Percentiles rank a stretch among this genome's conserved stretches.
Conservation (phyloP, 1,284 basidiomycete species). For the Phellopilus nigrolimitatus region DNA sequence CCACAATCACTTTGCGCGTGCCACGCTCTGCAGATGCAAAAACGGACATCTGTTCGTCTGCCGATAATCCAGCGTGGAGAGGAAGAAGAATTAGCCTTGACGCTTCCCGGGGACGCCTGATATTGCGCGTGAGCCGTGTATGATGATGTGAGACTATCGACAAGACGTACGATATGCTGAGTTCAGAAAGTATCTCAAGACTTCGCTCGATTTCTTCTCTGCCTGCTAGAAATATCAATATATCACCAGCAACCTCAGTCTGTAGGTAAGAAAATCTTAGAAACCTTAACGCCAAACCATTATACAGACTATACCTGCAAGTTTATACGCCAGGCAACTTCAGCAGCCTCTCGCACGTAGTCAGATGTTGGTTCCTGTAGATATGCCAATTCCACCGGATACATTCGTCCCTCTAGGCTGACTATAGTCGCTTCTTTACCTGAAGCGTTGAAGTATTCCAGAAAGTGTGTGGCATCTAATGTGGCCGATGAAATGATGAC, state of each 20-base stretch:
- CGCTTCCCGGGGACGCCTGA: conserved; percentile 62
- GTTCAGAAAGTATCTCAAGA: conserved; percentile 76
- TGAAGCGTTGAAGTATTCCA: conserved; percentile 78
- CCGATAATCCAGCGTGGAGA: conserved; percentile 84
- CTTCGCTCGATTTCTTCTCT: conserved; percentile 94
- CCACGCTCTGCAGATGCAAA: conserved; percentile 75
- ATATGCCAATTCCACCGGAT: conserved; percentile 84
- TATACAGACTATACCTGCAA: conserved; percentile 51
- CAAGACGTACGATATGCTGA: conserved; percentile 62
- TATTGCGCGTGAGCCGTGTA: neutral
- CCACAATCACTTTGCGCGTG: conserved; percentile 84
- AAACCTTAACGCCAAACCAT: conserved; percentile 3
- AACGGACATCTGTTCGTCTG: conserved; percentile 80
- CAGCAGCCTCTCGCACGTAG: conserved; percentile 80
- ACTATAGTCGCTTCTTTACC: conserved; percentile 68
- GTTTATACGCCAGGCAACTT: conserved; percentile 85
- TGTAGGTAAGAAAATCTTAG: conserved; percentile 11
- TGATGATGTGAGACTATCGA: conserved; percentile 4
- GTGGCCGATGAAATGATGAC: conserved; percentile 95
- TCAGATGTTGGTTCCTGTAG: conserved; percentile 70
- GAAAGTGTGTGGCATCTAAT: conserved; percentile 83
- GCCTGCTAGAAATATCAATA: conserved; percentile 94
- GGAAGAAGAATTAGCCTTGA: conserved; percentile 66
- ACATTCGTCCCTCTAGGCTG: conserved; percentile 90
- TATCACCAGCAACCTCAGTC: conserved; percentile 67